These are phyloP conservation scores for Yamadazyma aaseri DNA, from an alignment of 1,139 yeast genomes.

Conservation along the genomic window DNA sequence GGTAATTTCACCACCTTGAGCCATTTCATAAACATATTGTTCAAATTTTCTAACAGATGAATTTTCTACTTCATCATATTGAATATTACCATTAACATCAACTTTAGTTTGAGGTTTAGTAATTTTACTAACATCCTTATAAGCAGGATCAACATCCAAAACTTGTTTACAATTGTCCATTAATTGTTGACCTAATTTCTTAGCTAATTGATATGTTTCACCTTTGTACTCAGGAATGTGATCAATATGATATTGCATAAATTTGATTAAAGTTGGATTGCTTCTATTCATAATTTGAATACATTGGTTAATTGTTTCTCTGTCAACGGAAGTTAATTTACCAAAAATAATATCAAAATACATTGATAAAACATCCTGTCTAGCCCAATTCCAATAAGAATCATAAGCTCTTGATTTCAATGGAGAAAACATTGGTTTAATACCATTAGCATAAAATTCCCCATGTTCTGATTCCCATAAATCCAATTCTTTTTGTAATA, in stretches of 20 bases:
- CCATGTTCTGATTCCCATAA: conserved; percentile 95
- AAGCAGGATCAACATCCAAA: conserved; percentile 78
- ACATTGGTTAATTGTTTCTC: conserved; percentile 95
- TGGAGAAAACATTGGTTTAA: conserved; percentile 84
- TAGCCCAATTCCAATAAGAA: conserved; percentile 99
- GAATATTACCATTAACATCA: conserved; percentile 83
- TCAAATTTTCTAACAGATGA: conserved; percentile 92
- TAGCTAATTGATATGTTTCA: conserved; percentile 84
- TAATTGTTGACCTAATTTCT: conserved; percentile 86
- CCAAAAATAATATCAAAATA: conserved; percentile 96
- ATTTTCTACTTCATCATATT: conserved; percentile 81
- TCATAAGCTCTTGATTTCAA: conserved; percentile 95
- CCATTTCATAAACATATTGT: conserved; percentile 95
- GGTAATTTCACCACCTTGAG: conserved; percentile 88
- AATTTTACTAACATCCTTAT: conserved; percentile 90
- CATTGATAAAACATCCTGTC: conserved; percentile 93
- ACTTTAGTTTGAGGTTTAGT: conserved; percentile 93
- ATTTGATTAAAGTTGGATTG: conserved; percentile 87
- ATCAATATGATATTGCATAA: conserved; percentile 96
- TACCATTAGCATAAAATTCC: conserved; percentile 89
- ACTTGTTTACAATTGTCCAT: conserved; percentile 95
- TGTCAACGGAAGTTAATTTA: conserved; percentile 81
- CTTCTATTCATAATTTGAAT: conserved; percentile 97
- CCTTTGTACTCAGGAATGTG: conserved; percentile 89
- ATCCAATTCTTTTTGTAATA: conserved; percentile 87